Base-by-base conservation (phyloP, 2,329 filamentous ascomycete genomes). In the Fusarium sp. region DNA sequence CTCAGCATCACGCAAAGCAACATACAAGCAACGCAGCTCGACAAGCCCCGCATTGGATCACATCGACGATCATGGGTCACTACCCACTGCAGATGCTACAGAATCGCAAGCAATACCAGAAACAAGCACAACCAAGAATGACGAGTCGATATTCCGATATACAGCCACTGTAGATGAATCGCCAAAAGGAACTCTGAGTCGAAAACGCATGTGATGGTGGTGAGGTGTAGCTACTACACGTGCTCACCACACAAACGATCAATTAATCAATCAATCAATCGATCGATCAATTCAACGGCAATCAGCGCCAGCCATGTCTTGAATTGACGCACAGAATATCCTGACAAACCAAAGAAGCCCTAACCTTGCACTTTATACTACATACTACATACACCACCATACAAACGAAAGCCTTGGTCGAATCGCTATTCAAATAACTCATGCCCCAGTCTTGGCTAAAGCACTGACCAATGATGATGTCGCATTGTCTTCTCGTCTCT, bases 31-130 rank as follows among this genome's bases (percentile, higher is more conserved):
- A 31, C 35, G 29, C 56, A 61, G 40, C 46, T 39, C 48, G 20
- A 42, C 43, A 42, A 57, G 60, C 61, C 61, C 66, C 56, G 66
- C 56, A 63, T 46, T 51, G 48, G 48, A 66, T 58, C 61, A 45
- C 63, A 61, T 66, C 56, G 66, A 61, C 52, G 61, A 69, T 66
- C 52, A 61, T 54, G 49, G 56, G 36, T 48, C 49, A 49, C 37
- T 40, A 13, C 45, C 55, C 48, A 58, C 41, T 51, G 41, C 17
- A 48, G 35, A 58, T 45, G 53, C 45, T 51, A 45, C 17, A 51
- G 35, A 58, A 50, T 66, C 65, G 57, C 66, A 57, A 69, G 48
- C 49, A 57, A 69, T 58, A 21, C 66, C 56, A 45, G 27, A 65
- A 58, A 63, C n/a, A 45, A 49, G 41, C 42, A 57, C n/a, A 29